phyloP scores from a whole-genome alignment of 768 basidiomycete species.

The Hygrocybe punicea region DNA sequence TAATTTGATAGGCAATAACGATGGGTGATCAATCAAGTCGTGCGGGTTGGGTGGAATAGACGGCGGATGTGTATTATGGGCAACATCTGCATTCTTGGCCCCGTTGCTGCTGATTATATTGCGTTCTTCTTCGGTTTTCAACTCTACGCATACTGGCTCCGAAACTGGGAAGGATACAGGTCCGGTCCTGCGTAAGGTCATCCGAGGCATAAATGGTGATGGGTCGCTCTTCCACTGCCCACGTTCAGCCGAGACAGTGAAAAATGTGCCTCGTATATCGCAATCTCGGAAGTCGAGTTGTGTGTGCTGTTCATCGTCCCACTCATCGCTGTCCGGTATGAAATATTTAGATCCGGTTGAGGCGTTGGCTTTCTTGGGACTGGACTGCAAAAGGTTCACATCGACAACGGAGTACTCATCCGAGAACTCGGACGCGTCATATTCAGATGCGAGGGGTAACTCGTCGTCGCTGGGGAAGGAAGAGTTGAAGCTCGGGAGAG shows the following conservation, averaged over 20 bases:
- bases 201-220: constrained; percentile 26
- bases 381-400: neutral
- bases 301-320: neutral
- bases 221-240: constrained; percentile 58
- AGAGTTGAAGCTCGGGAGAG: constrained; percentile 29
- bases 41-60: no score
- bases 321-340: neutral
- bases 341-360: constrained; percentile 11
- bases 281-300: neutral
- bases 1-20: neutral
- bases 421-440: constrained; percentile 33
- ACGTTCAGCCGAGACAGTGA: constrained; percentile 55
- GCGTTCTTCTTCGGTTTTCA: no score
- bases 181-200: neutral
- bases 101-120: no score
- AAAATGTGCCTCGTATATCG: constrained; percentile 45
- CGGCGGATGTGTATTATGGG: no score
- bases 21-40: neutral
- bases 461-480: constrained; percentile 26
- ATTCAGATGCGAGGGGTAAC: constrained; percentile 32
- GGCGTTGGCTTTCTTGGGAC: constrained; percentile 20
- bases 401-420: constrained; percentile 18
- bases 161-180: neutral
- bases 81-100: no score
- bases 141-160: no score